These are phyloP conservation scores for Capronia epimyces DNA, from an alignment of 2,329 filamentous ascomycete genomes.

Conservation along the genomic window DNA sequence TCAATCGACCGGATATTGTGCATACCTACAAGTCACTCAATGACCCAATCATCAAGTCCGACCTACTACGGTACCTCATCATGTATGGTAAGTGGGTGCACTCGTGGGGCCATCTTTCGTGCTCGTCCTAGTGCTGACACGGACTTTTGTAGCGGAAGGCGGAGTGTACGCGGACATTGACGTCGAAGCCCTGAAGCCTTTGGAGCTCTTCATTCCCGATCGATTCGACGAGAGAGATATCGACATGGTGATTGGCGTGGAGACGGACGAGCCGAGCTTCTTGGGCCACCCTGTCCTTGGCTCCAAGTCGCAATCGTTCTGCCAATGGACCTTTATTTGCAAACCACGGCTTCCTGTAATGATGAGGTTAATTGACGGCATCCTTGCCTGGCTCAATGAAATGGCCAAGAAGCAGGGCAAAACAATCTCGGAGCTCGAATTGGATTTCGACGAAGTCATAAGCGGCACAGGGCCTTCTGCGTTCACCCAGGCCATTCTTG, in stretches of 20 bases:
- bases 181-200: conserved; percentile 50
- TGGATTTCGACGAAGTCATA: conserved; percentile 68
- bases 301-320: conserved; percentile 64
- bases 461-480: conserved; percentile 67
- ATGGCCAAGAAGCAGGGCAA: conserved; percentile 56
- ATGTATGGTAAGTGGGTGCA: conserved; percentile 47
- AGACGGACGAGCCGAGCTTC: conserved; percentile 65
- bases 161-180: conserved; percentile 58
- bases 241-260: conserved; percentile 64
- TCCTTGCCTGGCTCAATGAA: conserved; percentile 59
- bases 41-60: conserved; percentile 62
- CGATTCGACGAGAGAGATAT: conserved; percentile 58
- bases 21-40: conserved; percentile 56
- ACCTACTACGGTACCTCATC: conserved; percentile 60
- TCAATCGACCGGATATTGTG: conserved; percentile 63
- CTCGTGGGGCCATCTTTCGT: neutral
- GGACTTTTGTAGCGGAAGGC: conserved; percentile 45
- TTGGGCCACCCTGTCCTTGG: conserved; percentile 60
- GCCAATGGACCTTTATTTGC: conserved; percentile 70
- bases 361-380: conserved; percentile 62
- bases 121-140: neutral
- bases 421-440: conserved; percentile 54
- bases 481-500: conserved; percentile 62
- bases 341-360: conserved; percentile 65
- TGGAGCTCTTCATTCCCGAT: conserved; percentile 56